These are phyloP conservation scores for Proliferodiscus dingleyae DNA, from an alignment of 2,329 filamentous ascomycete genomes.

Conservation along the genomic window DNA sequence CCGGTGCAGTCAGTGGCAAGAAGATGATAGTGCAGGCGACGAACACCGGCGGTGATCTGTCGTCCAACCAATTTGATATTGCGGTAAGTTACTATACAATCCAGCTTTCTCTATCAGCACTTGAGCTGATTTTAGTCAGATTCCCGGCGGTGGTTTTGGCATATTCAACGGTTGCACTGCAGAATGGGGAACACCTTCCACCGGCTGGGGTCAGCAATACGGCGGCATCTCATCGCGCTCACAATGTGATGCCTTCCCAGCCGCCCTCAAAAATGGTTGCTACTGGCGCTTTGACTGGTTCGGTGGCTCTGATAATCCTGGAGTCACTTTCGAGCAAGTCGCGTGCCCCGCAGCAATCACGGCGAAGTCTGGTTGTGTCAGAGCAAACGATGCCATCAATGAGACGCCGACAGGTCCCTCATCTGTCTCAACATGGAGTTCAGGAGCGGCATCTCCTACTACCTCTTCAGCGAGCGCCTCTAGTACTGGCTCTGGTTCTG, in stretches of 20 bases:
- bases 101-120: background rate
- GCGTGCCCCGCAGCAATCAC: conserved; percentile 43
- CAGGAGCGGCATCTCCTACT: background rate
- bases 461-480: background rate
- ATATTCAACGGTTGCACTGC: conserved; percentile 49
- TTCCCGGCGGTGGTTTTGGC: conserved; percentile 54
- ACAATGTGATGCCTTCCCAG: conserved; percentile 42
- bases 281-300: conserved; percentile 52
- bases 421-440: conserved; percentile 3
- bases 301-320: conserved; percentile 43
- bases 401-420: conserved; percentile 36
- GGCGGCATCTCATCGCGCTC: conserved; percentile 41
- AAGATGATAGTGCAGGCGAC: conserved; percentile 60
- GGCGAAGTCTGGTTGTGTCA: conserved; percentile 38
- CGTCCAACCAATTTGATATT: conserved; percentile 55
- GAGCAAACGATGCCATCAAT: conserved; percentile 27
- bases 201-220: conserved; percentile 43
- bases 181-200: conserved; percentile 41
- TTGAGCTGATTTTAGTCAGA: conserved; percentile 28
- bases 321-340: conserved; percentile 42
- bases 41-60: conserved; percentile 56
- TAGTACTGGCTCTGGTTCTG: background rate
- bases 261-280: conserved; percentile 41
- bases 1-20: conserved; percentile 50
- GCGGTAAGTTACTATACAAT: conserved; percentile 36